phyloP scores from a whole-genome alignment of 768 basidiomycete genomes.

The Pleurotus tuber-regium region DNA sequence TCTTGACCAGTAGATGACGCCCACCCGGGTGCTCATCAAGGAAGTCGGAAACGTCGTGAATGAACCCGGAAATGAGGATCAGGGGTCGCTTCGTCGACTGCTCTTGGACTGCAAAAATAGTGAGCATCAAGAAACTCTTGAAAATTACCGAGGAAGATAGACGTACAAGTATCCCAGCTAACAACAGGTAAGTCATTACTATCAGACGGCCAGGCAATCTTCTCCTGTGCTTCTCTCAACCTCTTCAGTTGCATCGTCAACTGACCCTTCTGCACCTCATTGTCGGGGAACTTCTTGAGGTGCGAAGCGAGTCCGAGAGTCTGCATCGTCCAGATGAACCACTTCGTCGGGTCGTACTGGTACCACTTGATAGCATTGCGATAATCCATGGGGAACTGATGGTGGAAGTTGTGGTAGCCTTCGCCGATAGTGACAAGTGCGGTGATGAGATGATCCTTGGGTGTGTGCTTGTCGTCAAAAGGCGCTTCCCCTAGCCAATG shows the following conservation, averaged over 20 bases:
- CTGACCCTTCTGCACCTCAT: slow-evolving; percentile 78
- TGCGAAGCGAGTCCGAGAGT: slow-evolving; percentile 65
- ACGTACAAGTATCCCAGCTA: slow-evolving; percentile 82
- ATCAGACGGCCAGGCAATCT: slow-evolving; percentile 75
- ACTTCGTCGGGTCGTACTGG: slow-evolving; percentile 90
- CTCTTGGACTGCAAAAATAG: slow-evolving; percentile 57
- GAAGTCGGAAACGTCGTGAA: slow-evolving; percentile 83
- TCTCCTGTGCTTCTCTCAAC: slow-evolving; percentile 73
- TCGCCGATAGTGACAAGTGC: slow-evolving; percentile 91
- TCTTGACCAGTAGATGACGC: slow-evolving; percentile 74
- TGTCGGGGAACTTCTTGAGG: slow-evolving; percentile 61
- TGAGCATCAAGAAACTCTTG: slow-evolving; percentile 3
- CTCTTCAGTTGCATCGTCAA: slow-evolving; percentile 93
- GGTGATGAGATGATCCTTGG: slow-evolving; percentile 86
- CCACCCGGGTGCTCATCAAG: slow-evolving; percentile 92
- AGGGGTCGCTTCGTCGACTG: slow-evolving; percentile 78
- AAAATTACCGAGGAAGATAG: background rate
- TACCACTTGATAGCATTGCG: slow-evolving; percentile 94
- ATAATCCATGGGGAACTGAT: slow-evolving; percentile 96
- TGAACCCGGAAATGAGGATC: slow-evolving; percentile 86
- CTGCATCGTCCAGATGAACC: slow-evolving; percentile 73
- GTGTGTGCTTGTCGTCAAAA: slow-evolving; percentile 25
- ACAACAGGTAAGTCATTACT: slow-evolving; percentile 75
- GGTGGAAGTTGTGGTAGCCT: slow-evolving; percentile 98
- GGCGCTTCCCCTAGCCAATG: slow-evolving; percentile 79